Evolutionary conservation across 148 eudicot genomes (phyloP).

Genomic region (Nyssa sinensis): DNA sequence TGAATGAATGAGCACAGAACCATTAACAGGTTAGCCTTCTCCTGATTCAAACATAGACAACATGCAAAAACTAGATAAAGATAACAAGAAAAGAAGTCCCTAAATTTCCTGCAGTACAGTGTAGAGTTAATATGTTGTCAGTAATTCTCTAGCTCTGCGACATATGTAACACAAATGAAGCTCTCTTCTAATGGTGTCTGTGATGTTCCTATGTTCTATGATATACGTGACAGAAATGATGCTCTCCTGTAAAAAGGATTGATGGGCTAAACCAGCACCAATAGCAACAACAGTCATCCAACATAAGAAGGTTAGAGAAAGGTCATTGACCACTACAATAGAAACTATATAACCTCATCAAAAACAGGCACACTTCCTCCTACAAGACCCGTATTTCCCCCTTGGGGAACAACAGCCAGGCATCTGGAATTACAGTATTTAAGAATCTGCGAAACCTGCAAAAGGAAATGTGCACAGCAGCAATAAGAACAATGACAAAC

Average conservation of each 20-base stretch:
- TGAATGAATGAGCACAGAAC: not conserved
- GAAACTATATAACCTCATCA: slow-evolving; percentile 68
- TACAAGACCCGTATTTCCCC: slow-evolving; percentile 98
- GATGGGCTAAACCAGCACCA: not conserved
- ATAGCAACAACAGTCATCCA: not conserved
- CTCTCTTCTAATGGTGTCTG: not conserved
- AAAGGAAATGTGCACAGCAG: not conserved
- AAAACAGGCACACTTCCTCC: slow-evolving; percentile 98
- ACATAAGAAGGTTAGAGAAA: not conserved
- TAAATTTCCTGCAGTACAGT: no score
- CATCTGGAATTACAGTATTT: slow-evolving; percentile 69
- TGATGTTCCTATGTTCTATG: not conserved
- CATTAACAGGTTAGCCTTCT: not conserved
- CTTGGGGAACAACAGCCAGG: slow-evolving; percentile 94
- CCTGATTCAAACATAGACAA: not conserved
- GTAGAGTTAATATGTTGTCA: not conserved
- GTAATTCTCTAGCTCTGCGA: not conserved
- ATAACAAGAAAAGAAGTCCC: not conserved
- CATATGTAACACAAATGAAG: not conserved
- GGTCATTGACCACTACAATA: not conserved
- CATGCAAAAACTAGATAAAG: not conserved
- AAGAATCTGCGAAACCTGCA: slow-evolving; percentile 82
- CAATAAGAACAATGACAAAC: not conserved
- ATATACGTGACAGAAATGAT: not conserved
- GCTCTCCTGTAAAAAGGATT: not conserved